Percentiles rank a stretch among this genome's conserved stretches.
phyloP scores from a whole-genome alignment of 2,329 filamentous ascomycete genomes.

The Apiospora arundinis region DNA sequence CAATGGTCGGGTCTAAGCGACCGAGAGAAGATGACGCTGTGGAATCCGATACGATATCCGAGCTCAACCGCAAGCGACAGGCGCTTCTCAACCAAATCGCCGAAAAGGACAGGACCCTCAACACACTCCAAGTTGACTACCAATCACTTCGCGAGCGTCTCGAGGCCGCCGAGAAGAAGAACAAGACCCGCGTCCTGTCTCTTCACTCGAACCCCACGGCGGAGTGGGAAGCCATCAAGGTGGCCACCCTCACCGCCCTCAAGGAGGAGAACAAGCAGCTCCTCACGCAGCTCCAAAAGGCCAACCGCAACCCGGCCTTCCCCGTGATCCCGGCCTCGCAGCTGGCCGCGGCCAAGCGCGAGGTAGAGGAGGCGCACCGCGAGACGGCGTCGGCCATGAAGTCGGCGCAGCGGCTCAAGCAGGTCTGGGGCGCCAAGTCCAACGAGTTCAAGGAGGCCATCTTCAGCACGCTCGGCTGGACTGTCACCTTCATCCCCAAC shows the following conservation, averaged over 20 bases:
- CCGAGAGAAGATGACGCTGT: constrained; percentile 62
- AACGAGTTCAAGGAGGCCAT: constrained; percentile 96
- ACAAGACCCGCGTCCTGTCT: constrained; percentile 82
- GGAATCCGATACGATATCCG: constrained; percentile 75
- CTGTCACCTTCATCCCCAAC: constrained; percentile 95
- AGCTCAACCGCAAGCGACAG: constrained; percentile 86
- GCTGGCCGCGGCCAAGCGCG: constrained; percentile 75
- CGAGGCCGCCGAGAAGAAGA: constrained; percentile 66
- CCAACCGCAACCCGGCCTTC: constrained; percentile 47
- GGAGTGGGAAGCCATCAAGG: constrained; percentile 83
- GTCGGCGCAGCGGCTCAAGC: constrained; percentile 82
- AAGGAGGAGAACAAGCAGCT: constrained; percentile 85
- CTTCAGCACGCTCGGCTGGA: constrained; percentile 90
- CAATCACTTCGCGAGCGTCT: constrained; percentile 79
- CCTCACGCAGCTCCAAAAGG: constrained; percentile 70
- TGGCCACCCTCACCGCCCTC: constrained; percentile 77
- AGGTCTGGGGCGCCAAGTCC: constrained; percentile 91
- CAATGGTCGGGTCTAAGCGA: constrained; percentile 65
- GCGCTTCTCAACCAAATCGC: constrained; percentile 51
- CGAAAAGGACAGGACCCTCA: constrained; percentile 75
- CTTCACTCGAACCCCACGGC: constrained; percentile 92
- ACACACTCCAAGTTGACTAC: constrained; percentile 71
- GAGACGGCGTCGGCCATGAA: constrained; percentile 80
- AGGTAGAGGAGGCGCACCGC: constrained; percentile 73
- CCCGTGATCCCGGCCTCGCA: constrained; percentile 78